These are phyloP conservation scores for Coemansia sp. DNA, from an alignment of 192 early-diverging fungal species.

Conservation along the genomic window DNA sequence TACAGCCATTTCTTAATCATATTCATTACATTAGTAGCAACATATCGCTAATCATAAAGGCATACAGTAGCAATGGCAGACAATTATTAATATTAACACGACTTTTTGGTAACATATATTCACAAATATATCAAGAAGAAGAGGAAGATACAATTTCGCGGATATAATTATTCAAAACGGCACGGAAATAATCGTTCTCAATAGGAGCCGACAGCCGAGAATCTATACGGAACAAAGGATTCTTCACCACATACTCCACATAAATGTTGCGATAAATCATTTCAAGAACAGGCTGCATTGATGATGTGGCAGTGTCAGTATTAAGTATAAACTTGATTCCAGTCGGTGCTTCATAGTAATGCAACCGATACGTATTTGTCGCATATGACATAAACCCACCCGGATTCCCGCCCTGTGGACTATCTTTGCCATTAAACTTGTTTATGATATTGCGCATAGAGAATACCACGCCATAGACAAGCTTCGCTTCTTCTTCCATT, in stretches of 20 bases:
- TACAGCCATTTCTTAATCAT: too few species aligned
- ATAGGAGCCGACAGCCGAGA: constrained; percentile 35
- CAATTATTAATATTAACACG: background rate
- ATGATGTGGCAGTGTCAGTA: constrained; percentile 70
- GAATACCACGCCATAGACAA: constrained; percentile 95
- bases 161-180: constrained; percentile 53
- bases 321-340: constrained; percentile 87
- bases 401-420: constrained; percentile 39
- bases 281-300: constrained; percentile 69
- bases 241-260: constrained; percentile 92
- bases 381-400: constrained; percentile 60
- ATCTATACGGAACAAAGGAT: constrained; percentile 71
- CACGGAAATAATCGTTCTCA: constrained; percentile 55
- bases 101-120: background rate
- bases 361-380: constrained; percentile 84
- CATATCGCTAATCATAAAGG: too few species aligned
- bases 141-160: constrained; percentile 36
- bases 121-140: background rate
- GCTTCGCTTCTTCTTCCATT: constrained; percentile 85
- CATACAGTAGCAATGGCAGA: too few species aligned
- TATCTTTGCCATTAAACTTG: constrained; percentile 65
- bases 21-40: too few species aligned
- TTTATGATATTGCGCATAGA: constrained; percentile 85
- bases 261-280: constrained; percentile 86
- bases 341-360: constrained; percentile 88